Conservation (phyloP, 495 filamentous ascomycete species). For the Lentithecium fluviatile region DNA sequence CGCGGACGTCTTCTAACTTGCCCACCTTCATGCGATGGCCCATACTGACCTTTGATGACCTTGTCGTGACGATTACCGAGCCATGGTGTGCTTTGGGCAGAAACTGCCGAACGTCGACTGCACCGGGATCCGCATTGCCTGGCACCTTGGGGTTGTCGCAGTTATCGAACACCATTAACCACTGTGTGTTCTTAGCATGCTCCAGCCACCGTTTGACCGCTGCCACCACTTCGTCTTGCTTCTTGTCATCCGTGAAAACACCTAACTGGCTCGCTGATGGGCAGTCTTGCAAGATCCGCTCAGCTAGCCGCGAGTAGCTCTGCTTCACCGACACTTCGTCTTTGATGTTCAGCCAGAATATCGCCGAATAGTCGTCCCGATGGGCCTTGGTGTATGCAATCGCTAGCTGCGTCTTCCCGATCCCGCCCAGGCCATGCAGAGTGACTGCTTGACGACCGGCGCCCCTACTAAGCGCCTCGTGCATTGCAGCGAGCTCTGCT, state of each 20-base stretch:
- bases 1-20: slow-evolving; percentile 40
- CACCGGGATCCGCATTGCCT: no score
- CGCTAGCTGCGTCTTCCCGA: slow-evolving; percentile 25
- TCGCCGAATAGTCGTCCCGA: slow-evolving; percentile 19
- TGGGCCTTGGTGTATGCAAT: slow-evolving; percentile 1
- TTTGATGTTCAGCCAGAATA: slow-evolving; percentile 24
- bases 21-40: slow-evolving; percentile 38
- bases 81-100: no score
- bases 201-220: no score
- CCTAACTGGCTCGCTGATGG: no score
- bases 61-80: slow-evolving; percentile 28
- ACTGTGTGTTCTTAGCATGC: no score
- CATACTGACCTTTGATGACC: slow-evolving; percentile 39
- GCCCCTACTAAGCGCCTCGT: slow-evolving; percentile 14
- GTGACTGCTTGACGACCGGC: neutral
- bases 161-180: no score
- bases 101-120: no score
- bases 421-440: slow-evolving; percentile 19
- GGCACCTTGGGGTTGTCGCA: no score
- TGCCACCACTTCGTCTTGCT: no score
- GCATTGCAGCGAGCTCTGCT: slow-evolving; percentile 24
- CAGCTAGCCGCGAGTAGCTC: neutral
- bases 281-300: no score
- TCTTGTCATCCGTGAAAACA: no score
- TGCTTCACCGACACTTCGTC: slow-evolving; percentile 1